Evolutionary conservation across 768 basidiomycete species (phyloP), one percentile per base, ranked within the genome.

Genomic region (Terana coerulea): DNA sequence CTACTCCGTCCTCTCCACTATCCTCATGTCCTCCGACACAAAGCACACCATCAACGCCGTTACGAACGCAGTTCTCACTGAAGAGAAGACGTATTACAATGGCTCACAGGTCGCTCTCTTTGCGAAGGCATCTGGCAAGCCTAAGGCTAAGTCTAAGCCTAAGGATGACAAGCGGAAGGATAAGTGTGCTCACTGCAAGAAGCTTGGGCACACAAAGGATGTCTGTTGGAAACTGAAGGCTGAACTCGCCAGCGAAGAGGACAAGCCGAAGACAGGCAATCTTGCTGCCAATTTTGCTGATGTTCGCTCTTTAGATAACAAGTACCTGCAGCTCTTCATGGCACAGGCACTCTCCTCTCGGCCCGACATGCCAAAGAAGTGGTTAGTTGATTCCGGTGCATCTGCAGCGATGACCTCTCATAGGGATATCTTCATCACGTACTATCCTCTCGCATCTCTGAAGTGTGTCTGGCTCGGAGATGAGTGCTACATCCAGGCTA

Each of bases 341-440:
- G 54, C 53, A 15, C 22, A 55, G 17, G 53, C 40, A 8, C 33
- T 47, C 39, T 6, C 11, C 24, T 6, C 19, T 29, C 3, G 24
- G 4, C 3, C 14, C 11, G 24, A 35, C 31, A 21, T 33, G 22
- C 31, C 26, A 11, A 24, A 34, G 21, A 46, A 22, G 4, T 60
- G 59, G 56, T 35, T 60, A 17, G 46, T 61, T 31, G 52, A 59
- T 37, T 61, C 57, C 0, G 52, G 60, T 22, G 54, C 57, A 19
- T 57, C 60, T 12, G 30, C 42, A 12, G 47, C 42, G 39, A 61
- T 61, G 60, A 33, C 26, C 21, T 53, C 54, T 5, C 22, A 59
- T 12, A 46, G 52, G 11, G 36, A 37, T 3, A 48, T 35, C 19
- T 59, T 61, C 48, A 5, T 21, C 15, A 28, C 50, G 6, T 55